phyloP scores from a whole-genome alignment of 139 green algal species.

The Raphidocelis subcapitata region DNA sequence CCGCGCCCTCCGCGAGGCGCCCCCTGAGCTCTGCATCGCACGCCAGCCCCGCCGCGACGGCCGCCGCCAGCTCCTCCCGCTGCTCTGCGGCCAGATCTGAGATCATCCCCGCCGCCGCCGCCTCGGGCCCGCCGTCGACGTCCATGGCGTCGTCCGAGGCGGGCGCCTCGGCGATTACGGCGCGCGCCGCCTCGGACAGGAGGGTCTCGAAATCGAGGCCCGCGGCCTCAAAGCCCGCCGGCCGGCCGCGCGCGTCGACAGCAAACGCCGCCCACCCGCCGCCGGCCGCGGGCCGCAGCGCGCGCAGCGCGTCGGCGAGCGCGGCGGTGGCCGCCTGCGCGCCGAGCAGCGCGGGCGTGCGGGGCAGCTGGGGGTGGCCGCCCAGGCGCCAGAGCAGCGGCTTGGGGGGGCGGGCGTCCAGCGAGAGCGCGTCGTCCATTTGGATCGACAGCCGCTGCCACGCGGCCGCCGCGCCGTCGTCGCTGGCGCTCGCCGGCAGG shows the following conservation, averaged over 20 bases:
- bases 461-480: background rate
- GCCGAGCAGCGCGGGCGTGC: constrained; percentile 23
- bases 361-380: constrained; percentile 73
- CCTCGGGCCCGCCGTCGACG: background rate
- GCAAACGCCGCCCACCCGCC: constrained; percentile 22
- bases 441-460: constrained; percentile 24
- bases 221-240: constrained; percentile 21
- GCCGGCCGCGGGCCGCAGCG: constrained; percentile 9
- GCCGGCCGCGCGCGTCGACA: constrained; percentile 31
- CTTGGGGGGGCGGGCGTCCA: constrained; percentile 43
- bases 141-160: background rate
- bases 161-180: background rate
- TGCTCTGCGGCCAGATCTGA: background rate
- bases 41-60: constrained; percentile 40
- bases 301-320: constrained; percentile 25
- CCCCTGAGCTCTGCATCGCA: constrained; percentile 40
- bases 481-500: background rate
- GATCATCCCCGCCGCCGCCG: too few relatives aligned
- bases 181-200: constrained; percentile 6
- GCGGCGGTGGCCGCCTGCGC: constrained; percentile 18
- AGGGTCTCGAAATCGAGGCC: constrained; percentile 39
- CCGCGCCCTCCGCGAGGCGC: constrained; percentile 45
- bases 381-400: constrained; percentile 77
- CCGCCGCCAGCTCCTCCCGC: constrained; percentile 29
- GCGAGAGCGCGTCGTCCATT: constrained; percentile 31